phyloP scores from a whole-genome alignment of 139 green algal species.

The Asterochloris erici region DNA sequence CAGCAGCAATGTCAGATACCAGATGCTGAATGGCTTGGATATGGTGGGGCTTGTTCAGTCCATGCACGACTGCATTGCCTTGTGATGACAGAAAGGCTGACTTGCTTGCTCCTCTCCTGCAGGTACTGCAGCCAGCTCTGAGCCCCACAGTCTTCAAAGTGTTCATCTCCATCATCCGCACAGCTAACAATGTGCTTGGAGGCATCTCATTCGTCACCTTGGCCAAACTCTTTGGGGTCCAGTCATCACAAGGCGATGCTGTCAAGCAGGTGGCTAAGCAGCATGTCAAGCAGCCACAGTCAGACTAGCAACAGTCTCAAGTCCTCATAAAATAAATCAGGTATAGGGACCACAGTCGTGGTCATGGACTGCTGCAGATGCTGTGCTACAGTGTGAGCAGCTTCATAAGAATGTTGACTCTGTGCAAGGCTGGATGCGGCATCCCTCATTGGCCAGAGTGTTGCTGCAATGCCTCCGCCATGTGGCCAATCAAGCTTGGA shows the following conservation, averaged over 20 bases:
- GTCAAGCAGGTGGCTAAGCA: conserved; percentile 12
- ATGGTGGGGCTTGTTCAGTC: conserved; percentile 36
- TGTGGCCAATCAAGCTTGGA: too few species aligned
- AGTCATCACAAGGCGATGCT: conserved; percentile 33
- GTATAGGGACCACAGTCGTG: too few species aligned
- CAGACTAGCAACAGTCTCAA: too few species aligned
- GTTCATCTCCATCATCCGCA: conserved; percentile 74
- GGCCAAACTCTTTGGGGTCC: conserved; percentile 81
- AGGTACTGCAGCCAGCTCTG: conserved; percentile 71
- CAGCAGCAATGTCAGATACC: conserved; percentile 90
- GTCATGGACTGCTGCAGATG: too few species aligned
- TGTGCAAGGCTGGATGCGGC: too few species aligned
- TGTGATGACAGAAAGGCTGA: not conserved
- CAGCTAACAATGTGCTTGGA: conserved; percentile 87
- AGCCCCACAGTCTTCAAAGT: conserved; percentile 67
- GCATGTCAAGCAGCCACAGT: not conserved
- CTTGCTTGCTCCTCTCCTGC: conserved; percentile 8
- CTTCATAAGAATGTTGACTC: too few species aligned
- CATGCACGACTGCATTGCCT: not conserved
- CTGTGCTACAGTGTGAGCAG: too few species aligned
- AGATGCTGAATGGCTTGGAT: conserved; percentile 90
- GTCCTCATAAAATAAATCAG: too few species aligned
- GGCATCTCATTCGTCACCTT: conserved; percentile 90
- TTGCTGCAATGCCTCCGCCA: too few species aligned
- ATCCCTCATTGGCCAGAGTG: too few species aligned